phyloP scores from a whole-genome alignment of 345 rosid genomes.

The Pseudoturritis turrita region DNA sequence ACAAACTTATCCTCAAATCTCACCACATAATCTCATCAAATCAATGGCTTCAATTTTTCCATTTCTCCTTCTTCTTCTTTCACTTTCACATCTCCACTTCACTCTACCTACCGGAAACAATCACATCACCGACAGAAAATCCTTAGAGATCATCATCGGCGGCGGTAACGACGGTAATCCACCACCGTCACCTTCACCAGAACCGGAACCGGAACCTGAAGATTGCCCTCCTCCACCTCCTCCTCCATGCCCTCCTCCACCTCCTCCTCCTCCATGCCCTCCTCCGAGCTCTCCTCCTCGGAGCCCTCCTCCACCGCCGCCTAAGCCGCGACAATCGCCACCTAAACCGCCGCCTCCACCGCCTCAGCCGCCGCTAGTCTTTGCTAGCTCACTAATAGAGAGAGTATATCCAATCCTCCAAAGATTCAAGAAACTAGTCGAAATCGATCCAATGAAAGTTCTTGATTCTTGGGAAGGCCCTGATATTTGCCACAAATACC shows the following conservation, averaged over 20 bases:
- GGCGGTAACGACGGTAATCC: conserved; percentile 14
- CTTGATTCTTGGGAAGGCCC: conserved; percentile 55
- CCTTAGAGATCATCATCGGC: conserved; percentile 24
- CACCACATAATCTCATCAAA: conserved; percentile 13
- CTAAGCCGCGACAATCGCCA: background rate
- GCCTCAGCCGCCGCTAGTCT: background rate
- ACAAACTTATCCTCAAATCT: conserved; percentile 9
- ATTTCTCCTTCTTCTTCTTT: conserved; percentile 14
- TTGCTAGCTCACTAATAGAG: background rate
- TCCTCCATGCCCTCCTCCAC: conserved; percentile 14
- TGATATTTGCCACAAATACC: conserved; percentile 52
- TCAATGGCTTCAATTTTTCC: conserved; percentile 20
- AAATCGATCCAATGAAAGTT: conserved; percentile 44
- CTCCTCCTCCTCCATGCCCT: background rate
- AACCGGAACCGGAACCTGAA: conserved; percentile 7
- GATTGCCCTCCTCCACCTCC: conserved; percentile 15
- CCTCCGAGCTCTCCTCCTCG: background rate
- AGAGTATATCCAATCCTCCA: conserved; percentile 46
- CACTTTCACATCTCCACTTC: conserved; percentile 16
- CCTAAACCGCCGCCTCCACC: background rate
- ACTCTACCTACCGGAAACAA: conserved; percentile 6
- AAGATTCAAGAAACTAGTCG: conserved; percentile 43
- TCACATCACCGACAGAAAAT: conserved; percentile 14
- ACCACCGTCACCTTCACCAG: conserved; percentile 13
- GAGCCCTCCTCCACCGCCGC: background rate